Conservation (phyloP, 2,329 filamentous ascomycete species). For the Calonectria multiphialidica region DNA sequence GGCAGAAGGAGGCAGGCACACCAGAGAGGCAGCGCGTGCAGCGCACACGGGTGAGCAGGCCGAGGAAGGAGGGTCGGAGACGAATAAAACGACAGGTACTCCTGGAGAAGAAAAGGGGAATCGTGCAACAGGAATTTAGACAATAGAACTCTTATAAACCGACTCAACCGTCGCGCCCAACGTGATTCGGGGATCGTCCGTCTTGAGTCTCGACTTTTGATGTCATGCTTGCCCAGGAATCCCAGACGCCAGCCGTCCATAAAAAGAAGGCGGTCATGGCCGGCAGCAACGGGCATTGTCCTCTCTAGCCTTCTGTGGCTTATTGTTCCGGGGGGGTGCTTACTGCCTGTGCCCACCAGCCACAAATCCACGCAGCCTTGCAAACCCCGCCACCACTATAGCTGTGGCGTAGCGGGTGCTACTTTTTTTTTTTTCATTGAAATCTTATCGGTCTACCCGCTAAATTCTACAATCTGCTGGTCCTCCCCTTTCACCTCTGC, state of each 20-base stretch:
- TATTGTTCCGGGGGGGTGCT: neutral
- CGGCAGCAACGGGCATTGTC: conserved; percentile 32
- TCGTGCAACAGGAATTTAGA: neutral
- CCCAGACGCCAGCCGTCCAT: conserved; percentile 21
- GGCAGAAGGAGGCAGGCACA: conserved; percentile 33
- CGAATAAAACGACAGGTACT: neutral
- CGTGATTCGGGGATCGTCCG: conserved; percentile 25
- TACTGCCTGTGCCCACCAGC: conserved; percentile 9
- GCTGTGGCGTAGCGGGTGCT: conserved; percentile 21
- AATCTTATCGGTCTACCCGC: conserved; percentile 18
- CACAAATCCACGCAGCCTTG: conserved; percentile 34
- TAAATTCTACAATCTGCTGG: conserved; percentile 30
- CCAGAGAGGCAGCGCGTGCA: conserved; percentile 8
- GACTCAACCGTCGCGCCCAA: conserved; percentile 30
- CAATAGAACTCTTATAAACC: conserved; percentile 4
- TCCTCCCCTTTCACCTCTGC: conserved; percentile 22
- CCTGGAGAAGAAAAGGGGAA: neutral
- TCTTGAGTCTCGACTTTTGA: conserved; percentile 35
- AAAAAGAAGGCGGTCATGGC: conserved; percentile 38
- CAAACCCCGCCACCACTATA: conserved; percentile 7
- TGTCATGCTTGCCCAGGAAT: conserved; percentile 40
- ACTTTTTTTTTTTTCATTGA: conserved; percentile 42
- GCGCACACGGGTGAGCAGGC: neutral
- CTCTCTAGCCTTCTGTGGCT: conserved; percentile 4
- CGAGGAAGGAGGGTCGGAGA: neutral